Evolutionary conservation across 2,329 filamentous ascomycete genomes (phyloP), one percentile per base, ranked within the genome.

Genomic region (Akanthomyces muscarius): DNA sequence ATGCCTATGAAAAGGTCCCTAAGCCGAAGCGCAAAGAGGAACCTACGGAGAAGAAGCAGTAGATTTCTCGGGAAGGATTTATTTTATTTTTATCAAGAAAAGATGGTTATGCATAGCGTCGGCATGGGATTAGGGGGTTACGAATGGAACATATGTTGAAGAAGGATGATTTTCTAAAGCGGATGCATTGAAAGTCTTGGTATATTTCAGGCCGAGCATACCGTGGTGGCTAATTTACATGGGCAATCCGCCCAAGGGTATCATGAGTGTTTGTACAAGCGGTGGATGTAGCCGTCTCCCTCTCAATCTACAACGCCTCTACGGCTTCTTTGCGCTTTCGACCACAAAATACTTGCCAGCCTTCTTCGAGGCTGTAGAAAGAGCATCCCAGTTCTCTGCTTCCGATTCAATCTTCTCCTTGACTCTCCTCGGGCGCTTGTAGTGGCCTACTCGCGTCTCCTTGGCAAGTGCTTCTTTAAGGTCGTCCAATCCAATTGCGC

Each of bases 271-370:
- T 60, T 25, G 25, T 52, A 25, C 36, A 58, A 36, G 30, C n/a
- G 10, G 55, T 48, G 16, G 14, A 21, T n/a, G 11, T 54, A 68
- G 16, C 66, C 66, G 36, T 55, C 62, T n/a, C 64, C 63, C 48
- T 71, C 68, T 45, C 6, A 18, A 28, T 28, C 21, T 21, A 4
- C 13, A 7, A 28, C 28, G 38, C 25, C 68, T 66, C 33, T 21
- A 23, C 3, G 69, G 66, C 62, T 75, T 73, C 66, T 81, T 82
- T 41, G 80, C 81, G 67, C 83, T 87, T 66, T 91, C 85, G 2
- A 95, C 91, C 8, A 94, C 86, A 68, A 96, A 94, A 70, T 88
- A 96, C 67, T 82, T 85, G 16, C 90, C 90, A 5, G 83, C 83
- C 61, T 81, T 91, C 69, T 83, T 85, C 18, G 83, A 80, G 0